Base-by-base conservation (phyloP, 768 basidiomycete species). In the Clathrus columnatus region DNA sequence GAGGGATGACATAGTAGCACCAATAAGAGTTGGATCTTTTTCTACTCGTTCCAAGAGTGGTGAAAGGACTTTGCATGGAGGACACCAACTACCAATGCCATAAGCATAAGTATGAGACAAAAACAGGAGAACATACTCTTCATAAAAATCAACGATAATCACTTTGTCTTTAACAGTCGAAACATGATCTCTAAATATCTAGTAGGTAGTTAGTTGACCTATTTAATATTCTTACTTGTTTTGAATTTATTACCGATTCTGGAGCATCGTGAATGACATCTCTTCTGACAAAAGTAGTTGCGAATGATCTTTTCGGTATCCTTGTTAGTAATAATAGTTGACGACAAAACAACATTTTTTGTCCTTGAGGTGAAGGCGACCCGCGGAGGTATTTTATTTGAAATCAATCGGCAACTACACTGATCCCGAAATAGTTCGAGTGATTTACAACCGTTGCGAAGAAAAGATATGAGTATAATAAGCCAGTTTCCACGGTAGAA, bases 71-170 rank as follows among this genome's bases (percentile, higher is more conserved):
- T 77, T 83, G 71, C 88, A 91, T 36, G 88, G 88, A 6, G 75
- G 70, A 60, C 88, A 91, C 89, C 88, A 91, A 58, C 88, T 90
- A 55, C 44, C 27, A 24, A 45, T 41, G 21, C 42, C 14, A 8
- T 14, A 48, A 36, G 10, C 45, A 44, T 57, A 43, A 56, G 60
- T 32, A 53, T 8, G 14, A 26, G 26, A 11, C 20, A 18, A 57
- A 48, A 45, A 29, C 59, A 36, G 60, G n/a, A 44, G 23, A 17
- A 73, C 82, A 47, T 61, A 88, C 87, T 87, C 80, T 47, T 88
- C 87, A 64, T 88, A 85, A 61, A 90, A 90, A 61, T 90, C 87
- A 21, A 87, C 86, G 5, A 90, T 69, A 42, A 85, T 77, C 23
- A 85, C 68, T 48, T 79, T 77, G 18, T 55, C 54, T 47, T 55